Conservation (phyloP, 2,329 filamentous ascomycete species). For the Ploettnerulaceae sp. region DNA sequence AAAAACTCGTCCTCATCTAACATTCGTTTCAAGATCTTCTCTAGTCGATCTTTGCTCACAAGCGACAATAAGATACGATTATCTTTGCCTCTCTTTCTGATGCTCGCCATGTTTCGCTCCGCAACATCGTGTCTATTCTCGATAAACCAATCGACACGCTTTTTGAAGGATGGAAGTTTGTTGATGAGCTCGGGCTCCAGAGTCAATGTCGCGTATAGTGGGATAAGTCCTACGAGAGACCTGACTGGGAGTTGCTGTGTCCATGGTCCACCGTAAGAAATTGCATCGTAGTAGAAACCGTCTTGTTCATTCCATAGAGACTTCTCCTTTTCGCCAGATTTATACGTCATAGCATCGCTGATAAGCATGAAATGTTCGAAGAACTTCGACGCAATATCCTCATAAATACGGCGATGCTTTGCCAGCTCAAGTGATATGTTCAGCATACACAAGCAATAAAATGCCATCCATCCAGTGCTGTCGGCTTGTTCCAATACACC, state of each 20-base stretch:
- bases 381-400: constrained; percentile 96
- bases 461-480: constrained; percentile 98
- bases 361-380: constrained; percentile 99
- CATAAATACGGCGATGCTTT: constrained; percentile 91
- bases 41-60: constrained; percentile 87
- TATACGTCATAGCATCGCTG: constrained; percentile 93
- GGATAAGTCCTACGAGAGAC: constrained; percentile 89
- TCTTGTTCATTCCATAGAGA: constrained; percentile 96
- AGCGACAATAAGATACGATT: constrained; percentile 83
- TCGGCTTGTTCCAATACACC: constrained; percentile 94
- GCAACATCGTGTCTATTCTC: constrained; percentile 81
- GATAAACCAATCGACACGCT: constrained; percentile 89
- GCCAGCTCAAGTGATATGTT: constrained; percentile 94
- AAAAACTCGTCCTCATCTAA: constrained; percentile 92
- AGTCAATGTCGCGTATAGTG: constrained; percentile 86
- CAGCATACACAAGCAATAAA: constrained; percentile 93
- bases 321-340: constrained; percentile 63
- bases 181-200: constrained; percentile 92
- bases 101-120: constrained; percentile 91
- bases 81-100: constrained; percentile 84
- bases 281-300: constrained; percentile 97
- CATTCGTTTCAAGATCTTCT: constrained; percentile 87
- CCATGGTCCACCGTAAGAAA: constrained; percentile 92
- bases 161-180: constrained; percentile 88
- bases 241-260: constrained; percentile 88